Evolutionary conservation across 352 stramenopile species (phyloP), one percentile per base, ranked within the genome.

Genomic region (Pythium guiyangense): DNA sequence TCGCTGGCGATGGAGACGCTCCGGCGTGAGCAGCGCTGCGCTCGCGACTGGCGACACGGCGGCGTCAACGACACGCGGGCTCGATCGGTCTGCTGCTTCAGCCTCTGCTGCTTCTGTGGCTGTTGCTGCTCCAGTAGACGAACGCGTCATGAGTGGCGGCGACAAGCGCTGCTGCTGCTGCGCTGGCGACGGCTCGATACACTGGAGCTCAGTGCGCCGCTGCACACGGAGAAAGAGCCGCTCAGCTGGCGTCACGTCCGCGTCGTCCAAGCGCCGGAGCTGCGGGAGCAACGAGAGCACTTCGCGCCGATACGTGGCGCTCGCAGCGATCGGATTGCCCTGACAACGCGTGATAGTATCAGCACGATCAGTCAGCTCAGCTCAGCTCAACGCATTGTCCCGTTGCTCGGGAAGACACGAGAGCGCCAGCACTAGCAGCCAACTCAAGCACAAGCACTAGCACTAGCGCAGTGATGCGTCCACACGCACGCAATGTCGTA

Each of bases 281-380:
- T 76, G 68, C 22, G 77, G 79, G 45, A 92, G 66, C 73, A 84
- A 73, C 6, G 55, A 45, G 29, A 89, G 62, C 45, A 84, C 74
- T 18, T 89, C 73, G 8, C 70, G 67, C 0, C 81, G 69, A 49
- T 87, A 88, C 14, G 57, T 66, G 2, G 63, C 15, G 3, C 64
- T 29, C 17, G 45, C n/a, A 0, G 74, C 71, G 26, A 92, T 70
- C 10, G 79, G 73, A 17, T 92, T 92, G 5, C 69, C 75, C 62
- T 88, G 58, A 20, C 20, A 20, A 51, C 6, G 49, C 17, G 35
- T 50, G 14, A n/a, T 11, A 14, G 15, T 42, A 25, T 48, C 25
- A 55, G 9, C 18, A 43, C n/a, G n/a, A n/a, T n/a, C n/a, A 25
- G 40, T 20, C 40, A 25, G n/a, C n/a, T n/a, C n/a, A n/a, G 31